Conservation (phyloP, 345 rosid genomes). For the Melaleuca alternifolia region DNA sequence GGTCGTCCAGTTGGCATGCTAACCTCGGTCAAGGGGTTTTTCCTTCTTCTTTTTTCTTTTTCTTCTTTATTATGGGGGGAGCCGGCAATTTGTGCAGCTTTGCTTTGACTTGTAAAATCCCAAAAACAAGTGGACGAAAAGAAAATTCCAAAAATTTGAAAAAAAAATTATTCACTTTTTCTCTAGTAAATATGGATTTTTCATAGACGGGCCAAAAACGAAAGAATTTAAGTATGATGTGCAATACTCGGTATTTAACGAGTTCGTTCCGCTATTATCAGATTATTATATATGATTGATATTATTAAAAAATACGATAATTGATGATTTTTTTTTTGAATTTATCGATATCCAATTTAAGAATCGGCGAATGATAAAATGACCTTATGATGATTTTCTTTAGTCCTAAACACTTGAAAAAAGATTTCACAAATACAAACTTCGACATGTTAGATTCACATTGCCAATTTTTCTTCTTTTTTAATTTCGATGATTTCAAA, state of each 20-base stretch:
- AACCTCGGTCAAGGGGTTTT: not conserved
- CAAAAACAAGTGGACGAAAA: not conserved
- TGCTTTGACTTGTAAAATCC: not conserved
- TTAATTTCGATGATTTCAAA: too few species aligned
- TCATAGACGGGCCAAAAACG: not conserved
- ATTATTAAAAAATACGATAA: too few species aligned
- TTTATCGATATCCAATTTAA: too few species aligned
- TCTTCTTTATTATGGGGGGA: not conserved
- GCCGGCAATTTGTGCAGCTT: not conserved
- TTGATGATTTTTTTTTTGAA: too few species aligned
- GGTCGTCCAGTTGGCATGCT: not conserved
- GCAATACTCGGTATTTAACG: not conserved
- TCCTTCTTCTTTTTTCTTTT: not conserved
- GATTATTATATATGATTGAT: too few species aligned
- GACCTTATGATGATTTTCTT: too few species aligned
- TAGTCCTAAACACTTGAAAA: too few species aligned
- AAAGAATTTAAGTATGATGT: not conserved
- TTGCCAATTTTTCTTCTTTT: too few species aligned
- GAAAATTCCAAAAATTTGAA: not conserved
- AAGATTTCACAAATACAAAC: too few species aligned
- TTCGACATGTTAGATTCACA: too few species aligned
- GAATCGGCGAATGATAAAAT: too few species aligned
- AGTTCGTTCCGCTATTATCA: not conserved
- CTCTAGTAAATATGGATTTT: not conserved
- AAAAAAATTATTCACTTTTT: not conserved